A percentile compares a stretch with the other conserved stretches of the same genome.
These are phyloP conservation scores for Aurinia saxatilis DNA, from an alignment of 345 rosid species.

Conservation along the genomic window DNA sequence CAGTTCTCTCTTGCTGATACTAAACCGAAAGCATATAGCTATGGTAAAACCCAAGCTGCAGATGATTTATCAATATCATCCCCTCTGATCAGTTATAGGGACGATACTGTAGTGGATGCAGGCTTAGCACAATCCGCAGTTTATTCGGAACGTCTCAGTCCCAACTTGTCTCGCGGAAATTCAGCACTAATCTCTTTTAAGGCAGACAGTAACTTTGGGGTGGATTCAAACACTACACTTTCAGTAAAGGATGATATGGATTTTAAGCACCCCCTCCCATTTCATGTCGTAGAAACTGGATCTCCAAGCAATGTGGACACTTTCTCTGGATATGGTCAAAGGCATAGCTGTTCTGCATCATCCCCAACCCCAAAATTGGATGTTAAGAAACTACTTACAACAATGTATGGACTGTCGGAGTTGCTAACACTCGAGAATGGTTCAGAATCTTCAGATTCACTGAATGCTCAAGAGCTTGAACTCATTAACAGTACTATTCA, in stretches of 20 bases:
- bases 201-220: background rate
- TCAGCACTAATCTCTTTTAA: slow-evolving; percentile 8
- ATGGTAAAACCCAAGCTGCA: slow-evolving; percentile 1
- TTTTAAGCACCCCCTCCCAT: slow-evolving; percentile 15
- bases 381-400: slow-evolving; percentile 26
- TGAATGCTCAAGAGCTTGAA: slow-evolving; percentile 34
- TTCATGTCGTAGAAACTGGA: slow-evolving; percentile 13
- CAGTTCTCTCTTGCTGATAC: slow-evolving; percentile 17
- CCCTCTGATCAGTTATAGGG: background rate
- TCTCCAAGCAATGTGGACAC: background rate
- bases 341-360: background rate
- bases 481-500: slow-evolving; percentile 37
- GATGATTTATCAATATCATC: background rate
- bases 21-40: slow-evolving; percentile 12
- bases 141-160: background rate
- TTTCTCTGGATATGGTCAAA: background rate
- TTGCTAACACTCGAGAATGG: slow-evolving; percentile 37
- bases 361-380: slow-evolving; percentile 17
- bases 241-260: slow-evolving; percentile 2
- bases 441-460: slow-evolving; percentile 32
- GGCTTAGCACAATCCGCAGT: slow-evolving; percentile 15
- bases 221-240: slow-evolving; percentile 20
- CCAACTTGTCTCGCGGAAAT: slow-evolving; percentile 8
- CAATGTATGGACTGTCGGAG: slow-evolving; percentile 32
- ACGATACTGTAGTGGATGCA: slow-evolving; percentile 1